Percentiles rank a stretch among this genome's conserved stretches.
Conservation (phyloP, 176 grass and related monocot species). For the Musa acuminata region DNA sequence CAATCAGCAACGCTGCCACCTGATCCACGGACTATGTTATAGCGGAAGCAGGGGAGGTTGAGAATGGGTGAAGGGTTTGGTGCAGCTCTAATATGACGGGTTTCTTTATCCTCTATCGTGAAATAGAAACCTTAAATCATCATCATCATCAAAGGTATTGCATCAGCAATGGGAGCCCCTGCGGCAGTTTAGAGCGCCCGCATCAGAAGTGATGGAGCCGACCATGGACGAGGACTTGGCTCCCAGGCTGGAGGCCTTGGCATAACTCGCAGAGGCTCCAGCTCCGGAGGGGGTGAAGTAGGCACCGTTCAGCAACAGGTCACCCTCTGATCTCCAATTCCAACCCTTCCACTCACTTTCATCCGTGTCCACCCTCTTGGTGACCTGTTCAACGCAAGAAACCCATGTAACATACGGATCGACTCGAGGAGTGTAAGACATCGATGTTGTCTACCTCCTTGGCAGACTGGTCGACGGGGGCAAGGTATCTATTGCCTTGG, state of each 20-base stretch:
- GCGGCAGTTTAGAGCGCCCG: slow-evolving; percentile 22
- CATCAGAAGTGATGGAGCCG: slow-evolving; percentile 18
- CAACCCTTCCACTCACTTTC: slow-evolving; percentile 26
- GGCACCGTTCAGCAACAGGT: slow-evolving; percentile 34
- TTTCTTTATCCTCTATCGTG: background rate
- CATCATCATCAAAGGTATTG: background rate
- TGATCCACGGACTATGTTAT: background rate
- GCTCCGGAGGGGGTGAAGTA: slow-evolving; percentile 39
- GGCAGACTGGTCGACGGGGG: slow-evolving; percentile 25
- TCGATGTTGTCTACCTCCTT: slow-evolving; percentile 25
- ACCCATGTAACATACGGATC: background rate
- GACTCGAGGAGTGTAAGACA: no score
- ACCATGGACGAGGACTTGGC: slow-evolving; percentile 38
- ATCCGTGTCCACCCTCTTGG: slow-evolving; percentile 29
- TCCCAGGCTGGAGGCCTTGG: slow-evolving; percentile 39
- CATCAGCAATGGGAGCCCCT: slow-evolving; percentile 21
- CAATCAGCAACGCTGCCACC: slow-evolving; percentile 9
- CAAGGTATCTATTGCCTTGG: slow-evolving; percentile 40
- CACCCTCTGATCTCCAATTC: slow-evolving; percentile 45
- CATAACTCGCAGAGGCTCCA: slow-evolving; percentile 31
- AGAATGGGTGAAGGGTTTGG: background rate
- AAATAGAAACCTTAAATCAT: background rate
- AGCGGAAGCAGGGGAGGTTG: background rate
- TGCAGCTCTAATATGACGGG: background rate
- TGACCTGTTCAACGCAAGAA: slow-evolving; percentile 19